Percentiles rank a stretch among this genome's conserved stretches.
Evolutionary conservation across 441 rosid genomes (phyloP).

Genomic region (Omphalea diandra): DNA sequence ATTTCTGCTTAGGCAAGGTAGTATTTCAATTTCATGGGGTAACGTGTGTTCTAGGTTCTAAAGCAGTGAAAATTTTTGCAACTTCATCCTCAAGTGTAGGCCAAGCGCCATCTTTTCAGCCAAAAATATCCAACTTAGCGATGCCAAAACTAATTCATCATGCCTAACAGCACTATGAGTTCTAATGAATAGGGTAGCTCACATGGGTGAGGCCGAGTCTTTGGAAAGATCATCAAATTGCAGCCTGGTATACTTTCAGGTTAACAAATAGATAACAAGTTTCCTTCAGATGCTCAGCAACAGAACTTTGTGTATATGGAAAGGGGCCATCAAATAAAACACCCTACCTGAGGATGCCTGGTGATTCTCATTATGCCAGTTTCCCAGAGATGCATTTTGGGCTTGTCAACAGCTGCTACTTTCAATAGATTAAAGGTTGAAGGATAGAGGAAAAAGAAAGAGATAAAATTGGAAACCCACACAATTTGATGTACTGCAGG

Average conservation of each 20-base stretch:
- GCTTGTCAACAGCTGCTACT: constrained; percentile 92
- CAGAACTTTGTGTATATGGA: neutral
- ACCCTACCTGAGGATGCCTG: constrained; percentile 84
- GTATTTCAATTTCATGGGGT: neutral
- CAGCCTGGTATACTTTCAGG: neutral
- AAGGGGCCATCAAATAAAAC: neutral
- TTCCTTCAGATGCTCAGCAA: constrained; percentile 8
- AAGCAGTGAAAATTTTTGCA: neutral
- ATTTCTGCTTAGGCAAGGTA: neutral
- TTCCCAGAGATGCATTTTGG: constrained; percentile 95
- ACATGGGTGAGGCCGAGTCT: neutral
- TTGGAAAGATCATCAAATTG: neutral
- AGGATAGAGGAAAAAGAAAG: constrained; percentile 88
- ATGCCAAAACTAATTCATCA: neutral
- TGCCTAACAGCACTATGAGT: neutral
- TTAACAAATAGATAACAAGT: constrained; percentile 4
- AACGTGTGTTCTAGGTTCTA: neutral
- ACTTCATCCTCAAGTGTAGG: neutral
- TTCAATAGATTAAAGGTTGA: constrained; percentile 89
- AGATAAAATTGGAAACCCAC: constrained; percentile 77
- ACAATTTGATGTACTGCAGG: constrained; percentile 63
- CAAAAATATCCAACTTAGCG: neutral
- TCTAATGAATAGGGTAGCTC: too few species aligned
- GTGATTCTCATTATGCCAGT: constrained; percentile 94
- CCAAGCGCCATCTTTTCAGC: neutral